These are phyloP conservation scores for Vigna angularis DNA, from an alignment of 306 rosid genomes.

Conservation along the genomic window DNA sequence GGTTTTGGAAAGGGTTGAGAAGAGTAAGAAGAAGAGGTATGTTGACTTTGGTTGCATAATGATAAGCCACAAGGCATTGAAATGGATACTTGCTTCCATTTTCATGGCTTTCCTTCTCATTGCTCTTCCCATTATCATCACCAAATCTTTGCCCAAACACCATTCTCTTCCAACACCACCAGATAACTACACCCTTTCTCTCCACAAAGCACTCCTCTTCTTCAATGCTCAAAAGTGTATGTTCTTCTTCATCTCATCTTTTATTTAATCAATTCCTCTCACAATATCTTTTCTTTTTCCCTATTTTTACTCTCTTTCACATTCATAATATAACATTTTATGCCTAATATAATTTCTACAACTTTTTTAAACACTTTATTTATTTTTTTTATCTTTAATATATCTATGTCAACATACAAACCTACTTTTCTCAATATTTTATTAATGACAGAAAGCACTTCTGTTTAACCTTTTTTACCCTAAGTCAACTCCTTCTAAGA, in stretches of 20 bases:
- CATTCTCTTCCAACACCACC: conserved; percentile 44
- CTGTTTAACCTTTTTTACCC: not conserved
- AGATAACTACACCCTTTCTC: conserved; percentile 65
- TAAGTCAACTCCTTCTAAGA: conserved; percentile 22
- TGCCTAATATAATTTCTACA: too few relatives aligned
- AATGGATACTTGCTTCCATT: conserved; percentile 48
- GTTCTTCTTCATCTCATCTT: not conserved
- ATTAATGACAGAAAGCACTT: not conserved
- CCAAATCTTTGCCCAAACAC: conserved; percentile 51
- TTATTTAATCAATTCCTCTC: too few relatives aligned
- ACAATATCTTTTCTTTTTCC: too few relatives aligned
- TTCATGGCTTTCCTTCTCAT: conserved; percentile 53
- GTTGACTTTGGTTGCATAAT: conserved; percentile 69
- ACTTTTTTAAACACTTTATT: too few relatives aligned
- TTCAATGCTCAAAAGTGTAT: conserved; percentile 76
- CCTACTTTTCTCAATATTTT: not conserved
- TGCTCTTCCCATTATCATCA: conserved; percentile 61
- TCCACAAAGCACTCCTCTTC: conserved; percentile 65
- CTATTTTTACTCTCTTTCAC: too few relatives aligned
- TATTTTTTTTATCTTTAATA: too few relatives aligned
- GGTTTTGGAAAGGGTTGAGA: conserved; percentile 48
- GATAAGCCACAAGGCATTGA: conserved; percentile 52
- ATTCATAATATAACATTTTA: too few relatives aligned
- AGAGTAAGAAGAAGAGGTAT: conserved; percentile 53
- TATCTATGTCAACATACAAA: conserved; percentile 27